Conservation (phyloP, 2,329 filamentous ascomycete species). For the Monosporascus cannonballus region DNA sequence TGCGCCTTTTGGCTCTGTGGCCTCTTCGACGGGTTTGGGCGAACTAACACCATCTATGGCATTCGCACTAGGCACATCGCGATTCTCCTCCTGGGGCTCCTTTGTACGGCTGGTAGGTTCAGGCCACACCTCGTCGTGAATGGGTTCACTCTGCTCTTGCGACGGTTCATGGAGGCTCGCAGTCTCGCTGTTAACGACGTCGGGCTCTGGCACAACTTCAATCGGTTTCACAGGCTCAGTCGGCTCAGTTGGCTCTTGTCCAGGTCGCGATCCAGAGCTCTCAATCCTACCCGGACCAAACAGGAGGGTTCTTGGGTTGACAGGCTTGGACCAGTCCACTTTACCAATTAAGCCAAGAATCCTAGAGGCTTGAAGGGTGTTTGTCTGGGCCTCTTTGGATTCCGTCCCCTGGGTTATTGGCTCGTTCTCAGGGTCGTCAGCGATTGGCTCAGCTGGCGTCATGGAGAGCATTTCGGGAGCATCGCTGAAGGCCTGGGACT, state of each 20-base stretch:
- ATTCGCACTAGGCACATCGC: slow-evolving; percentile 5
- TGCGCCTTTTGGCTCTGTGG: slow-evolving; percentile 2
- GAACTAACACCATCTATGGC: slow-evolving; percentile 4
- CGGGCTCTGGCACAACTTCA: neutral
- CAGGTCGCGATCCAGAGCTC: neutral
- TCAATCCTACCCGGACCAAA: neutral
- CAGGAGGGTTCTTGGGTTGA: neutral
- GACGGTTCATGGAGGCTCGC: neutral
- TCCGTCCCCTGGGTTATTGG: slow-evolving; percentile 12
- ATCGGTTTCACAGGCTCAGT: neutral
- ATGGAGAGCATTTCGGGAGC: neutral
- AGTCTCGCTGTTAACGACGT: neutral
- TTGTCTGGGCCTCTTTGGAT: slow-evolving; percentile 13
- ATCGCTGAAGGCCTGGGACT: neutral
- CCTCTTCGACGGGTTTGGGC: slow-evolving; percentile 3
- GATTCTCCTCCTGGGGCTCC: slow-evolving; percentile 12
- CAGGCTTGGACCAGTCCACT: neutral
- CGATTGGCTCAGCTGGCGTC: slow-evolving; percentile 6
- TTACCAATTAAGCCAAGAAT: neutral
- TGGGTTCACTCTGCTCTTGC: slow-evolving; percentile 5
- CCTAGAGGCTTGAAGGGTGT: neutral
- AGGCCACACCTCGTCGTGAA: slow-evolving; percentile 4
- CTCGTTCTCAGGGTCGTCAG: slow-evolving; percentile 7
- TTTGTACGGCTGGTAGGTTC: slow-evolving; percentile 12
- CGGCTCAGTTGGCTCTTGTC: neutral